Evolutionary conservation across 257 asterid genomes (phyloP).

Genomic region (Solanum pennellii): DNA sequence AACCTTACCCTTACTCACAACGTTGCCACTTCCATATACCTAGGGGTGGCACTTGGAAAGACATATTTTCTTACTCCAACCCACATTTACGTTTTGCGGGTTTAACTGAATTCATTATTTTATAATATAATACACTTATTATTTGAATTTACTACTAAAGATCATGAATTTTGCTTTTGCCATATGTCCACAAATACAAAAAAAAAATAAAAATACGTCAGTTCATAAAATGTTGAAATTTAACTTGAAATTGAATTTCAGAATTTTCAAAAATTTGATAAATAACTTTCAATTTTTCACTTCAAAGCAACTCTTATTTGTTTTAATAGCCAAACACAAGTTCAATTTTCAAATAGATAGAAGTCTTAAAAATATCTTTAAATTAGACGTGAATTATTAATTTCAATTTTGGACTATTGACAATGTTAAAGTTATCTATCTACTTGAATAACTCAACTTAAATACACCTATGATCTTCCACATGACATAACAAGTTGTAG

Average conservation of each 20-base stretch:
- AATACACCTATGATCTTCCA: fast-evolving
- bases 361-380: too few species aligned
- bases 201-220: too few species aligned
- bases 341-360: too few species aligned
- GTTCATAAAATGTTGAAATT: too few species aligned
- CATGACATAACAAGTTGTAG: too few species aligned
- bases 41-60: background rate
- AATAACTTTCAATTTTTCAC: too few species aligned
- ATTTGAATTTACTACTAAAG: background rate
- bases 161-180: background rate
- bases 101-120: background rate
- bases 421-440: fast-evolving
- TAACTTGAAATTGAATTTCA: background rate
- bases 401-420: fast-evolving
- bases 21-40: background rate
- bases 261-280: too few species aligned
- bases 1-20: background rate
- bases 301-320: too few species aligned
- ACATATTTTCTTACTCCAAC: background rate
- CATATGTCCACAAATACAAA: background rate
- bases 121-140: background rate
- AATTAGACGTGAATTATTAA: too few species aligned
- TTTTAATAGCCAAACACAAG: too few species aligned
- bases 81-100: fast-evolving
- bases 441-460: too few species aligned